These are phyloP conservation scores for Phaeoacremonium minimum DNA, from an alignment of 2,329 filamentous ascomycete species.

Conservation along the genomic window DNA sequence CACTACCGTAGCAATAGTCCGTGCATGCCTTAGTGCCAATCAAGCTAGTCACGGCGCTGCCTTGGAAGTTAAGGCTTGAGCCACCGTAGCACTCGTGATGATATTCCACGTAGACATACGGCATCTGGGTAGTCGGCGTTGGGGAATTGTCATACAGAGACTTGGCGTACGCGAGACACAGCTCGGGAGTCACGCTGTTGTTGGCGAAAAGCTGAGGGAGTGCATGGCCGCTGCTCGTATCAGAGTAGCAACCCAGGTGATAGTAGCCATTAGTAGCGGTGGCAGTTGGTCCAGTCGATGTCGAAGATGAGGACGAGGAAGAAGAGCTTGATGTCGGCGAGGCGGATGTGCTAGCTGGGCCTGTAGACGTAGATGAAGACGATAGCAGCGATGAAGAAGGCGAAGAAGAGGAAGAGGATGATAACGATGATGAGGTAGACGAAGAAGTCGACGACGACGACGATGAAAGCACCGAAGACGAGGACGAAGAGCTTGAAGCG, in stretches of 20 bases:
- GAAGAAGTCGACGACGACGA: conserved; percentile 1
- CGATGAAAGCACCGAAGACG: conserved; percentile 2
- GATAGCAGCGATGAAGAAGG: neutral
- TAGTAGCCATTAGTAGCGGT: conserved; percentile 20
- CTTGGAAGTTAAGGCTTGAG: conserved; percentile 14
- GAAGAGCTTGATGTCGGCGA: conserved; percentile 3
- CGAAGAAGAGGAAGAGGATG: neutral
- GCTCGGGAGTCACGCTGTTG: conserved; percentile 24
- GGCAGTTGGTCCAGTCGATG: conserved; percentile 8
- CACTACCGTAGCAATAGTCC: conserved; percentile 18
- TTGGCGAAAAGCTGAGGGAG: conserved; percentile 23
- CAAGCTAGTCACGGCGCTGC: conserved; percentile 16
- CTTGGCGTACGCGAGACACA: conserved; percentile 24
- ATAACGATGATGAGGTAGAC: neutral
- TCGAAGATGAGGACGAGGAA: conserved; percentile 1
- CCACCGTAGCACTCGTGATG: conserved; percentile 27
- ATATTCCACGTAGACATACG: conserved; percentile 25
- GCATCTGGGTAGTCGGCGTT: conserved; percentile 16
- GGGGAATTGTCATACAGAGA: conserved; percentile 18
- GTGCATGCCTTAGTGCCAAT: conserved; percentile 23
- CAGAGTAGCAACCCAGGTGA: conserved; percentile 22
- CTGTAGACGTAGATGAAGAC: neutral
- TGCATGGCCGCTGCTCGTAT: conserved; percentile 19
- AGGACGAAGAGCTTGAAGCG: neutral
- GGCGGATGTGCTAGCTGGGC: neutral